phyloP scores from a whole-genome alignment of 2,329 filamentous ascomycete species.

The Microdochium bolleyi region DNA sequence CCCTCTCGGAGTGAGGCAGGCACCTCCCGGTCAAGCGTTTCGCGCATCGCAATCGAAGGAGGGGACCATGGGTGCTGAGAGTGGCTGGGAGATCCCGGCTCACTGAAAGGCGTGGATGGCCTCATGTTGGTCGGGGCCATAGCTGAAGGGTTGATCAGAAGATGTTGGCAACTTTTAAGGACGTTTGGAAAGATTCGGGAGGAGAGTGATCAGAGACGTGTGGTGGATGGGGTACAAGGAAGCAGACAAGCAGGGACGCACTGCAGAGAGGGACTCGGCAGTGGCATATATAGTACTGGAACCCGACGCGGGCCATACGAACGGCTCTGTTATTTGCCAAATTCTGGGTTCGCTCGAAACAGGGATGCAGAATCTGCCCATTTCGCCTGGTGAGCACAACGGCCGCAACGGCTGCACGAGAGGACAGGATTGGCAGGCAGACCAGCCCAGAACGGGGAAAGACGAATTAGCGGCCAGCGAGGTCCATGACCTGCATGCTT shows the following conservation, averaged over 20 bases:
- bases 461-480: background rate
- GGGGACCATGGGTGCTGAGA: background rate
- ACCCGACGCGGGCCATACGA: background rate
- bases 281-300: background rate
- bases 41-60: background rate
- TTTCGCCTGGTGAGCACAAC: background rate
- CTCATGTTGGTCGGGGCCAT: background rate
- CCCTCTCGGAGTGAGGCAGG: background rate
- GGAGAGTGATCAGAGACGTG: background rate
- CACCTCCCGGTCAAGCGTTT: background rate
- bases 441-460: background rate
- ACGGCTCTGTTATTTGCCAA: background rate
- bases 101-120: background rate
- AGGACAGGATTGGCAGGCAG: background rate
- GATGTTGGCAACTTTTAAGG: background rate
- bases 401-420: background rate
- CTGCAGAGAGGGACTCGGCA: background rate
- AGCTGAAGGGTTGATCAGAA: background rate
- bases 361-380: background rate
- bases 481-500: background rate
- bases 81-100: background rate
- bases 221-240: background rate
- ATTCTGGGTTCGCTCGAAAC: background rate
- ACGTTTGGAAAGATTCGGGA: background rate
- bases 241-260: background rate